Base-by-base conservation (phyloP, 2,329 filamentous ascomycete species). In the Colletotrichum navitas region DNA sequence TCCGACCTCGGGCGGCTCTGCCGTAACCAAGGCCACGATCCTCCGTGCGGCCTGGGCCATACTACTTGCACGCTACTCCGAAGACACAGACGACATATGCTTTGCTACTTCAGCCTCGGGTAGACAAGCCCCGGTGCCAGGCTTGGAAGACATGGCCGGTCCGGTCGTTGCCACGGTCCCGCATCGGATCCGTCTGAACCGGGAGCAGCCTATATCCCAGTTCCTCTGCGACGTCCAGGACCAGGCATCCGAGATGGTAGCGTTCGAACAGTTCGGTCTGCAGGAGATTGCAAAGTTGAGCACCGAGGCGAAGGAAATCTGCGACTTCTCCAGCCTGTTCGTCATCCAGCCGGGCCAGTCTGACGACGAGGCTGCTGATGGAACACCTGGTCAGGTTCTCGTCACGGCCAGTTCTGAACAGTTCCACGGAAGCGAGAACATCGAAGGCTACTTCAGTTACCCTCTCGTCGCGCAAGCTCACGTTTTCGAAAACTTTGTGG, bases 21-120 rank as follows among this genome's bases (percentile, higher is more conserved):
- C 18, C n/a, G 47, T 71, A 10, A 62, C 62, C 18, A 76, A 81
- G 12, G 79, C 83, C 2, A 82, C 80, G 6, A 76, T 82, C 41
- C 80, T 85, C 49, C 79, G 81, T 52, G 81, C 80, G 24, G 83
- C 82, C 5, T 85, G 83, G 83, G 81, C 81, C 5, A 68, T 84
- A 18, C 78, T 82, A 1, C 77, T 82, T 0, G 78, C 79, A 1
- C 73, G 80, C 8, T 83, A 83, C 68, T 77, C 81, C 67, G 78
- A 55, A 73, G 78, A 78, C 3, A 76, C 78, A 39, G 67, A 78
- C 12, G 81, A 82, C 59, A 78, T 83, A 34, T 75, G 82, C 26
- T 83, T 84, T 66, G 82, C 82, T 6, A 79, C 81, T 5, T n/a
- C 45, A 21, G 45, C 21, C 4, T 47, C 21, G 6, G 45, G 45